phyloP scores from a whole-genome alignment of 129 eudicot species.

The Glebionis coronaria region DNA sequence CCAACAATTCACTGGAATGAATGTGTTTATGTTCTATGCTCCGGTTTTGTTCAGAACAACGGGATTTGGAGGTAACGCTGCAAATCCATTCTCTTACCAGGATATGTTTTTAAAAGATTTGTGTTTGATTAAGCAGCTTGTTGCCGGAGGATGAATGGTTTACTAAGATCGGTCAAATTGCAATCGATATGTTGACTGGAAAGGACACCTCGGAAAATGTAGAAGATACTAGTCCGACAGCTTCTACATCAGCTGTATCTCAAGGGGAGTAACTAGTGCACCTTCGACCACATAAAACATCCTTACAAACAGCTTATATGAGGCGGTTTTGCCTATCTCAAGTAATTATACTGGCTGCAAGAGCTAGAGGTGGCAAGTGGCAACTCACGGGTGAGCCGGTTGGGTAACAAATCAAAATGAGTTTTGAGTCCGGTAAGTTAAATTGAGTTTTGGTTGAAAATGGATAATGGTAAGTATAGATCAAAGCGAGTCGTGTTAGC shows the following conservation, averaged over 20 bases:
- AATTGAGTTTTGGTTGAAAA: no score
- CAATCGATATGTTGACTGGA: constrained; percentile 66
- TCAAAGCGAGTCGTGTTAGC: no score
- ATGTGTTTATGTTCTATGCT: no score
- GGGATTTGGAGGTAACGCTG: no score
- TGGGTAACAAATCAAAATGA: no score
- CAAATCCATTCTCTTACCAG: neutral
- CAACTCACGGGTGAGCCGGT: no score
- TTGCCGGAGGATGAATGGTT: constrained; percentile 95
- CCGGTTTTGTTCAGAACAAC: no score
- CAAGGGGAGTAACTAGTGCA: constrained; percentile 44
- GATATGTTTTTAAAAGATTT: no score
- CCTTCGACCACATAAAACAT: neutral
- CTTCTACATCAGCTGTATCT: constrained; percentile 33
- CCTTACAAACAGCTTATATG: neutral
- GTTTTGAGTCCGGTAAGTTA: no score
- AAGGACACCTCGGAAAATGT: constrained; percentile 32
- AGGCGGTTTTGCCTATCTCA: neutral
- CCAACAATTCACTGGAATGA: constrained; percentile 52
- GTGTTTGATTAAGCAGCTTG: constrained; percentile 37
- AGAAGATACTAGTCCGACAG: constrained; percentile 57
- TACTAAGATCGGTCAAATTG: constrained; percentile 57
- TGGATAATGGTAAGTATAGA: no score
- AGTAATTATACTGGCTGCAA: neutral
- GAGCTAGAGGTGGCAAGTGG: no score